Evolutionary conservation across 306 rosid genomes (phyloP).

Genomic region (Pueraria montana): DNA sequence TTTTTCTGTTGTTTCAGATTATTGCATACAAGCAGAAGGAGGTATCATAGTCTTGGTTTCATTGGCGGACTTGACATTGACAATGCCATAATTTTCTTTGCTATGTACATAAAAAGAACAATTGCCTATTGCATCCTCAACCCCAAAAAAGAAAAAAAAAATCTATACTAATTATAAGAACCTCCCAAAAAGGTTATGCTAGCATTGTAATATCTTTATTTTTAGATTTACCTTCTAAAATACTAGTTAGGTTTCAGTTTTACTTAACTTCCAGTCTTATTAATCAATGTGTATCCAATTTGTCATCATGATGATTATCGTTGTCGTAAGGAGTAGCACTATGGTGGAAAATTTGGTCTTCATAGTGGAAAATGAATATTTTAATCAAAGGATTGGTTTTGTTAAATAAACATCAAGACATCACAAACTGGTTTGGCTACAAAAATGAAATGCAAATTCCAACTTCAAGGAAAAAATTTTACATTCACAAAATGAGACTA

Average conservation of each 20-base stretch:
- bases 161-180: conserved; percentile 35
- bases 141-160: not conserved
- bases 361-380: conserved; percentile 28
- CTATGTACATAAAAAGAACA: conserved; percentile 39
- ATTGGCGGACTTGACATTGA: conserved; percentile 31
- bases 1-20: conserved; percentile 70
- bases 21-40: conserved; percentile 79
- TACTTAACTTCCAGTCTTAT: not conserved
- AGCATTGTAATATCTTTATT: conserved; percentile 20
- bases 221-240: conserved; percentile 33
- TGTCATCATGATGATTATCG: not conserved
- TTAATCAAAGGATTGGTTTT: not conserved
- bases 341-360: not conserved
- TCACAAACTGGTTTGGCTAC: not conserved
- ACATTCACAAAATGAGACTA: not conserved
- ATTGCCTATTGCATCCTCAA: conserved; percentile 36
- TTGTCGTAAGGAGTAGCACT: not conserved
- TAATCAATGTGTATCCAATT: not conserved
- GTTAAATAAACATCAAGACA: not conserved
- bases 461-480: not conserved
- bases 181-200: conserved; percentile 33
- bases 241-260: conserved; percentile 39
- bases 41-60: conserved; percentile 35
- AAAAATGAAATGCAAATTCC: not conserved
- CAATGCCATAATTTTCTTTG: conserved; percentile 29